Evolutionary conservation across 78 protist genomes (phyloP).

Genomic region (Reticulomyxa filosa): DNA sequence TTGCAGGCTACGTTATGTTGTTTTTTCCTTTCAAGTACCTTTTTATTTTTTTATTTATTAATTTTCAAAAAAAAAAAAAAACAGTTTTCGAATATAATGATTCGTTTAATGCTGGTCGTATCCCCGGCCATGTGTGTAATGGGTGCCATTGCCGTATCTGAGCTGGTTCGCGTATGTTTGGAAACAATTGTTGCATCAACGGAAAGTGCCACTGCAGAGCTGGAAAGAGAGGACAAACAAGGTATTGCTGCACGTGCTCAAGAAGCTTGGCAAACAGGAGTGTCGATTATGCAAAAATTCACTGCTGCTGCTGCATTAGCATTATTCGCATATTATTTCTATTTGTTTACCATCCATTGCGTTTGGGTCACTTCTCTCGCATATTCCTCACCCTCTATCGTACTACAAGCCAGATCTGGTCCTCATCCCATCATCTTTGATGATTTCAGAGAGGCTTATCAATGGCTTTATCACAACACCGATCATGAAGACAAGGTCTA

Average conservation of each 20-base stretch:
- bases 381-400: constrained; percentile 92
- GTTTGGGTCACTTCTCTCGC: constrained; percentile 84
- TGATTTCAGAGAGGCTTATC: constrained; percentile 97
- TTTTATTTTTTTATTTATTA: not conserved
- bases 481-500: constrained; percentile 53
- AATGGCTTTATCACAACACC: constrained; percentile 92
- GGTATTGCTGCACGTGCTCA: too few species aligned
- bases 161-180: too few species aligned
- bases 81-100: constrained; percentile 33
- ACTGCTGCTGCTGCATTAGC: too few species aligned
- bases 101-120: constrained; percentile 84
- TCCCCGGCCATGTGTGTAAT: constrained; percentile 81
- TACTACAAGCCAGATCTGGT: constrained; percentile 42
- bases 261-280: too few species aligned
- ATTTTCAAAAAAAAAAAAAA: not conserved
- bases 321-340: too few species aligned
- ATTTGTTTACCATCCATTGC: constrained; percentile 70
- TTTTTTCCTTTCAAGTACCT: not conserved
- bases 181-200: too few species aligned
- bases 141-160: constrained; percentile 54
- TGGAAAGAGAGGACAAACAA: too few species aligned
- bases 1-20: constrained; percentile 22
- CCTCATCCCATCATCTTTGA: constrained; percentile 53
- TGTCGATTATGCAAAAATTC: too few species aligned
- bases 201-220: too few species aligned